Evolutionary conservation across 2,329 filamentous ascomycete genomes (phyloP).

Genomic region (Ustulina deusta): DNA sequence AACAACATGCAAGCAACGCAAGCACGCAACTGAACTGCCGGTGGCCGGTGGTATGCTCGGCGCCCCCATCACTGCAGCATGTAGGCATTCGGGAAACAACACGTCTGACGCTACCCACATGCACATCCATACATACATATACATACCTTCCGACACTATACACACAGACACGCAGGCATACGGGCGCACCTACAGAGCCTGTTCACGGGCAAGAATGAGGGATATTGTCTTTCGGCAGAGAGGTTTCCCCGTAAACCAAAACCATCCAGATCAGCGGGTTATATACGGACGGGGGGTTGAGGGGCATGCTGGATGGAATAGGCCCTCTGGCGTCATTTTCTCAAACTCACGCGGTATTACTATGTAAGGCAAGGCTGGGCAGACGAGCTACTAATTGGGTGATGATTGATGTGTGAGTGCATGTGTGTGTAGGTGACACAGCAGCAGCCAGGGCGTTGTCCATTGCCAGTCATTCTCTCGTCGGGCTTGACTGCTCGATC

Average conservation of each 20-base stretch:
- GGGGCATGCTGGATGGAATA: slow-evolving; percentile 2
- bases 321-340: not conserved
- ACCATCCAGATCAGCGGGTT: slow-evolving; percentile 16
- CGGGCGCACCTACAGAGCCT: slow-evolving; percentile 6
- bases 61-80: slow-evolving; percentile 33
- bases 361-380: slow-evolving; percentile 12
- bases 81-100: slow-evolving; percentile 12
- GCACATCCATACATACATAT: slow-evolving; percentile 15
- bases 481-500: slow-evolving; percentile 39
- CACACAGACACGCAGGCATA: slow-evolving; percentile 13
- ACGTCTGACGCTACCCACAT: slow-evolving; percentile 27
- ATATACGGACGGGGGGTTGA: not conserved
- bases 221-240: slow-evolving; percentile 22
- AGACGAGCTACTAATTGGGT: slow-evolving; percentile 4
- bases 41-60: slow-evolving; percentile 37
- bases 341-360: slow-evolving; percentile 5
- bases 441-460: slow-evolving; percentile 22
- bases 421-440: slow-evolving; percentile 15
- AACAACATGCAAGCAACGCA: slow-evolving; percentile 27
- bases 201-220: slow-evolving; percentile 14
- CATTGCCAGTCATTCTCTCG: slow-evolving; percentile 29
- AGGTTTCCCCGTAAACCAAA: slow-evolving; percentile 2
- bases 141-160: slow-evolving; percentile 6
- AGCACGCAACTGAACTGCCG: slow-evolving; percentile 33
- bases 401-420: slow-evolving; percentile 26